Evolutionary conservation across 352 stramenopile genomes (phyloP).

Genomic region (Phytopythium mirpurense): DNA sequence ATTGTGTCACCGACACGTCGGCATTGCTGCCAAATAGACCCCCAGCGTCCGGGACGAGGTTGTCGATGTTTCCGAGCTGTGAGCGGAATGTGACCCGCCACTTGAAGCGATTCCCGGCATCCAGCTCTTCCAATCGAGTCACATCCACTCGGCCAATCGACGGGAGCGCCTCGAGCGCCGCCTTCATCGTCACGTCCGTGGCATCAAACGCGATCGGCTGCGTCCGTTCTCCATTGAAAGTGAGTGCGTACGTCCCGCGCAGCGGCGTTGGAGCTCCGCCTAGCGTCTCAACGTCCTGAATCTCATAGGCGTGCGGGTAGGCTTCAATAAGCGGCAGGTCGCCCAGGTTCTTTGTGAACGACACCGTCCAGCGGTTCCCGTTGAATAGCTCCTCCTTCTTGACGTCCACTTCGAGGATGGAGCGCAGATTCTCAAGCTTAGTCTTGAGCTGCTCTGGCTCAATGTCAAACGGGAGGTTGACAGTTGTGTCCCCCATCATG

Average conservation of each 20-base stretch:
- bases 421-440: slow-evolving; percentile 68
- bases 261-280: slow-evolving; percentile 93
- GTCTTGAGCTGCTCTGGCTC: slow-evolving; percentile 79
- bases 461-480: slow-evolving; percentile 90
- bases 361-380: slow-evolving; percentile 92
- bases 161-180: slow-evolving; percentile 82
- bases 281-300: slow-evolving; percentile 89
- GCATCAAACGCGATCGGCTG: slow-evolving; percentile 83
- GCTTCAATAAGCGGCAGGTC: slow-evolving; percentile 90
- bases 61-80: slow-evolving; percentile 73
- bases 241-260: slow-evolving; percentile 85
- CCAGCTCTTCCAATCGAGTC: slow-evolving; percentile 54
- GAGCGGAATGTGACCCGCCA: slow-evolving; percentile 94
- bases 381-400: slow-evolving; percentile 64
- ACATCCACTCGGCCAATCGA: slow-evolving; percentile 91
- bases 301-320: slow-evolving; percentile 88
- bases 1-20: slow-evolving; percentile 48
- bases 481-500: slow-evolving; percentile 88
- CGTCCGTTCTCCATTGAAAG: slow-evolving; percentile 77
- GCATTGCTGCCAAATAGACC: slow-evolving; percentile 56
- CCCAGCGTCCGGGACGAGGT: slow-evolving; percentile 36
- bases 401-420: slow-evolving; percentile 66
- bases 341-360: slow-evolving; percentile 94
- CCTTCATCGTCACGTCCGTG: slow-evolving; percentile 78
- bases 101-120: slow-evolving; percentile 77